Percentiles rank a stretch among this genome's conserved stretches.
Conservation (phyloP, 1,139 yeast species). For the Protomyces lactucae-debilis region DNA sequence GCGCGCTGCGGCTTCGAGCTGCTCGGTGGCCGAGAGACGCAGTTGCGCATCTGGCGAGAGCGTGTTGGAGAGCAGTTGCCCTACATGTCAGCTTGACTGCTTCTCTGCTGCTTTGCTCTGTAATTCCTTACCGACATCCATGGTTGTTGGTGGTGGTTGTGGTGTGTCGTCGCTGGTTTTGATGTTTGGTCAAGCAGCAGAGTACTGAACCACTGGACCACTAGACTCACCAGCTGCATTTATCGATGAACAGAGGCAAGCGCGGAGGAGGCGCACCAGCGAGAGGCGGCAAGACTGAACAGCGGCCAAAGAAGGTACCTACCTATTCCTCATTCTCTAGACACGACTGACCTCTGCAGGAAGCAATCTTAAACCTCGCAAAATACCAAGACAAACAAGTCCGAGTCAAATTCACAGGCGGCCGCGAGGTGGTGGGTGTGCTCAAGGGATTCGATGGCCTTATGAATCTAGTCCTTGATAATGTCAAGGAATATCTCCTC, state of each 20-base stretch:
- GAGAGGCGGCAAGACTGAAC: slow-evolving; percentile 2
- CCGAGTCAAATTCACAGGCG: slow-evolving; percentile 81
- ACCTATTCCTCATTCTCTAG: background rate
- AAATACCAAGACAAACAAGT: slow-evolving; percentile 70
- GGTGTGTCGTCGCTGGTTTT: background rate
- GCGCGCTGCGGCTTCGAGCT: slow-evolving; percentile 65
- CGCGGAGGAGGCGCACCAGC: slow-evolving; percentile 50
- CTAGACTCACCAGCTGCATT: background rate
- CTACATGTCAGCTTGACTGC: background rate
- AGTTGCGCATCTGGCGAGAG: slow-evolving; percentile 40
- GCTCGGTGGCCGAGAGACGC: slow-evolving; percentile 76
- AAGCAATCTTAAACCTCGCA: slow-evolving; percentile 78
- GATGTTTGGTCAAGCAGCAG: background rate
- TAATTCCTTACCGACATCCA: background rate
- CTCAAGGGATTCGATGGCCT: slow-evolving; percentile 87
- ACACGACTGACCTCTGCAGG: slow-evolving; percentile 49
- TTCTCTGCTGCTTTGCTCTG: background rate
- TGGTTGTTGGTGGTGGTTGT: background rate
- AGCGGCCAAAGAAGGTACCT: slow-evolving; percentile 18
- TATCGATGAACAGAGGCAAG: slow-evolving; percentile 18
- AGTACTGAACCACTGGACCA: background rate
- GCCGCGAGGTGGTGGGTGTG: slow-evolving; percentile 69
- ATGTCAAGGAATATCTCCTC: slow-evolving; percentile 62
- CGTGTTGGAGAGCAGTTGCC: slow-evolving; percentile 22
- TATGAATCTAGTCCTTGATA: slow-evolving; percentile 87